A percentile compares a stretch with the other conserved stretches of the same genome.
These are phyloP conservation scores for Phialocephala sp. DNA, from an alignment of 2,329 filamentous ascomycete genomes.

Conservation along the genomic window DNA sequence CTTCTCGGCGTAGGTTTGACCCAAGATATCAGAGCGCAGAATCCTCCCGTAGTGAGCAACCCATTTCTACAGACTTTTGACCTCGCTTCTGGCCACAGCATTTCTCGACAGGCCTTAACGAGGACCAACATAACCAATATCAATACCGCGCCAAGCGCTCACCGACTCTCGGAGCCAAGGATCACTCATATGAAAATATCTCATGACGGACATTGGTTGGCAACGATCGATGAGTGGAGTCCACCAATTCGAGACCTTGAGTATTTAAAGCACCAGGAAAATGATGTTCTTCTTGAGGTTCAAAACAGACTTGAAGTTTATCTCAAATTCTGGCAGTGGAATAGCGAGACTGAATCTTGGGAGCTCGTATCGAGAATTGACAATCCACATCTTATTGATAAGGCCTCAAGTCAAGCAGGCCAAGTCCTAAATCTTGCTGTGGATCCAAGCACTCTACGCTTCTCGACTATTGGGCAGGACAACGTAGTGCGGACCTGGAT, in stretches of 20 bases:
- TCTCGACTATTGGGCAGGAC: constrained; percentile 87
- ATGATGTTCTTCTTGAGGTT: constrained; percentile 52
- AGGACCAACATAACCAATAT: constrained; percentile 85
- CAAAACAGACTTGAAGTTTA: constrained; percentile 71
- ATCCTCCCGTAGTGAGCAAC: constrained; percentile 56
- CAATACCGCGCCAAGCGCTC: constrained; percentile 75
- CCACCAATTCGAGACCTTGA: constrained; percentile 73
- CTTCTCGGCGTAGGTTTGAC: constrained; percentile 71
- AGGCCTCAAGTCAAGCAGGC: constrained; percentile 55
- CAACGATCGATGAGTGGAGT: constrained; percentile 89
- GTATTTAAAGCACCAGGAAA: constrained; percentile 55
- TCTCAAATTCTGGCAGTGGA: constrained; percentile 88
- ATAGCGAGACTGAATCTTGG: constrained; percentile 62
- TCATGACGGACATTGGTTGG: constrained; percentile 84
- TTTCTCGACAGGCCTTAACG: constrained; percentile 87
- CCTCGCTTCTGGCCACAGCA: constrained; percentile 75
- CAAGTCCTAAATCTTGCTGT: constrained; percentile 75
- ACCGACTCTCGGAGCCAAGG: constrained; percentile 76
- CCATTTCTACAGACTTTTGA: constrained; percentile 85
- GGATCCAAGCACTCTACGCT: constrained; percentile 71
- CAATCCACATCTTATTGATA: constrained; percentile 71
- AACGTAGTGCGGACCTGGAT: constrained; percentile 80
- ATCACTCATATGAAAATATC: constrained; percentile 79
- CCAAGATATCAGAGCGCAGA: constrained; percentile 61
- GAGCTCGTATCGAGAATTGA: constrained; percentile 84